These are phyloP conservation scores for Fragilariopsis cylindrus DNA, from an alignment of 108 stramenopile species.

Conservation along the genomic window DNA sequence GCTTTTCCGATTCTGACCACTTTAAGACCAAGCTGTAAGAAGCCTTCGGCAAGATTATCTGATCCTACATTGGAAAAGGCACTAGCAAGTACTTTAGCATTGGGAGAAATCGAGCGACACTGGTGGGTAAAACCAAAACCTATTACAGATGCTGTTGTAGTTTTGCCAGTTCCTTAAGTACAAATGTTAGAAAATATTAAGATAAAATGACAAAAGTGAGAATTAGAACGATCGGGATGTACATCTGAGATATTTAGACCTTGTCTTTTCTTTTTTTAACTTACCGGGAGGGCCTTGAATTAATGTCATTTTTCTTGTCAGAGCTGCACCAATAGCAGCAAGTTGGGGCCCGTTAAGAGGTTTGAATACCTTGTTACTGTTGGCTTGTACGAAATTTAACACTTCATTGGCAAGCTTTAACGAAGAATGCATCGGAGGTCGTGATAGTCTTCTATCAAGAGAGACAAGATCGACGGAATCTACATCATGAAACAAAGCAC, in stretches of 20 bases:
- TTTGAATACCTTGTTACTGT: constrained; percentile 52
- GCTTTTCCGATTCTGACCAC: constrained; percentile 88
- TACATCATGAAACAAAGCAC: constrained; percentile 42
- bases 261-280: too few relatives aligned
- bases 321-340: constrained; percentile 72
- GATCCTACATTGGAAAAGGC: constrained; percentile 89
- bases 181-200: neutral
- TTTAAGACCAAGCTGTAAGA: constrained; percentile 69
- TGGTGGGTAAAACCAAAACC: constrained; percentile 88
- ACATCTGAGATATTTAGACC: neutral
- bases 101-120: constrained; percentile 59
- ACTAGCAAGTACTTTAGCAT: constrained; percentile 82
- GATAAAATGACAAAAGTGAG: neutral
- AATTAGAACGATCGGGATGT: neutral
- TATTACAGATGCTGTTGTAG: constrained; percentile 73
- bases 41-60: constrained; percentile 79
- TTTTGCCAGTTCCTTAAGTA: constrained; percentile 60
- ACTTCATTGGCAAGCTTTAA: constrained; percentile 60
- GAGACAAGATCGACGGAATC: constrained; percentile 53
- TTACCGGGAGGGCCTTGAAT: constrained; percentile 86
- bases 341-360: constrained; percentile 78
- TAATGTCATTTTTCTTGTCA: constrained; percentile 76
- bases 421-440: constrained; percentile 72
- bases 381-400: constrained; percentile 62
- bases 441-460: constrained; percentile 55